These are phyloP conservation scores for Lipomyces chichibuensis DNA, from an alignment of 805 yeast species.

Conservation along the genomic window DNA sequence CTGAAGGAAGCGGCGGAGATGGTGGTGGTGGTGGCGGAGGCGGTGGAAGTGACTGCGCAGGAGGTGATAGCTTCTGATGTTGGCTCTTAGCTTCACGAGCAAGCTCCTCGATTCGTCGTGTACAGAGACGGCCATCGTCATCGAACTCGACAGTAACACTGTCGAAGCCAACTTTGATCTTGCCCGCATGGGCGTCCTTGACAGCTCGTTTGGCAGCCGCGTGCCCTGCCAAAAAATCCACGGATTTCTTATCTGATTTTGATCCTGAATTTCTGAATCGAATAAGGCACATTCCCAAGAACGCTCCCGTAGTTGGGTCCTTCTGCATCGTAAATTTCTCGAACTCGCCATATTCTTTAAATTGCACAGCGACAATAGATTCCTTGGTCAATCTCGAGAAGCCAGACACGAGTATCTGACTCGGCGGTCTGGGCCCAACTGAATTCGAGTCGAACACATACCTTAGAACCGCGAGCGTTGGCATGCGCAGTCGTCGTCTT, in stretches of 20 bases:
- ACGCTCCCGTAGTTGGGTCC: conserved; percentile 77
- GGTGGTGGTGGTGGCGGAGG: conserved; percentile 32
- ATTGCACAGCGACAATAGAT: conserved; percentile 52
- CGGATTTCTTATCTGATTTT: conserved; percentile 9
- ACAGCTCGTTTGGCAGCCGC: conserved; percentile 53
- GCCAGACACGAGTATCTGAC: conserved; percentile 71
- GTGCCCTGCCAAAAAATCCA: conserved; percentile 45
- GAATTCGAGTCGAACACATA: conserved; percentile 68
- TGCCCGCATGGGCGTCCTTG: conserved; percentile 44
- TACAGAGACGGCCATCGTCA: conserved; percentile 42
- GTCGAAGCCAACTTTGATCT: conserved; percentile 58
- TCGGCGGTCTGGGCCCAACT: conserved; percentile 71
- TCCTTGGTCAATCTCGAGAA: conserved; percentile 60
- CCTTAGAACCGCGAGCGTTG: conserved; percentile 41
- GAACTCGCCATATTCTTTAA: conserved; percentile 66
- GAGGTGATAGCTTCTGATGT: background rate
- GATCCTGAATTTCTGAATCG: conserved; percentile 55
- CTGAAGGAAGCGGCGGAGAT: conserved; percentile 13
- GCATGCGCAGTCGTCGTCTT: conserved; percentile 36
- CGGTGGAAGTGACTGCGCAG: background rate
- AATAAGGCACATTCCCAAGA: conserved; percentile 70
- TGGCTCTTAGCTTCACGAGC: background rate
- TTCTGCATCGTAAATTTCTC: conserved; percentile 59
- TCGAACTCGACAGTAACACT: conserved; percentile 45
- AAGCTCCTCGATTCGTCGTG: conserved; percentile 22